phyloP scores from a whole-genome alignment of 148 eudicot species.

The Amaranthus palmeri region DNA sequence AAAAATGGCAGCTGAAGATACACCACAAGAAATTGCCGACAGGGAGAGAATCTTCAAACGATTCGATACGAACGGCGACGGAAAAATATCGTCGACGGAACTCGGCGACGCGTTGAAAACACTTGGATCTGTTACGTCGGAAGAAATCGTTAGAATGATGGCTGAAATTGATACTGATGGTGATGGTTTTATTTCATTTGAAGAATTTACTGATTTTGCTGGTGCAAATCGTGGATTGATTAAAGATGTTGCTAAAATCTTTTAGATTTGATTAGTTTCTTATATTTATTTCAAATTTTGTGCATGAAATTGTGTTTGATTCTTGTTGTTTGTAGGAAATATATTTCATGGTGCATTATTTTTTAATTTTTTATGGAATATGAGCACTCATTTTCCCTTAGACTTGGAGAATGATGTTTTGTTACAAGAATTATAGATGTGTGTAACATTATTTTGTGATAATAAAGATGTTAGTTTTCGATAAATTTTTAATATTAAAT shows the following conservation, averaged over 20 bases:
- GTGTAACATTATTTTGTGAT: no score
- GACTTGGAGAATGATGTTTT: no score
- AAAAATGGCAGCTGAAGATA: constrained; percentile 51
- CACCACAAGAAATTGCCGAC: constrained; percentile 58
- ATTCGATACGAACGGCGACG: constrained; percentile 76
- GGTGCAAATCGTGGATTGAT: constrained; percentile 64
- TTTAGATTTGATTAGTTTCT: constrained; percentile 31
- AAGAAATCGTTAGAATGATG: constrained; percentile 64
- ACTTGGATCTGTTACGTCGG: constrained; percentile 56
- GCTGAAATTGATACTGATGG: constrained; percentile 74
- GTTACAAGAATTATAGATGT: no score
- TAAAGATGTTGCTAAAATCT: constrained; percentile 80
- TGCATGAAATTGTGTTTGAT: constrained; percentile 3
- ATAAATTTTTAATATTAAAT: no score
- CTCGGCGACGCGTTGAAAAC: constrained; percentile 71
- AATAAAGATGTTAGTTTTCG: no score
- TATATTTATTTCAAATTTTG: background rate
- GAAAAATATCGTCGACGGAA: constrained; percentile 68
- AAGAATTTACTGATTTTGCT: constrained; percentile 65
- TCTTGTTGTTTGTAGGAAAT: constrained; percentile 12
- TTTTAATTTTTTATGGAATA: background rate
- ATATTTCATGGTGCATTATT: background rate
- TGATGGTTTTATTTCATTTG: constrained; percentile 64
- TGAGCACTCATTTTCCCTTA: background rate
- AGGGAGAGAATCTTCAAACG: constrained; percentile 73